phyloP scores from a whole-genome alignment of 257 asterid species.

The Ilex asprella region DNA sequence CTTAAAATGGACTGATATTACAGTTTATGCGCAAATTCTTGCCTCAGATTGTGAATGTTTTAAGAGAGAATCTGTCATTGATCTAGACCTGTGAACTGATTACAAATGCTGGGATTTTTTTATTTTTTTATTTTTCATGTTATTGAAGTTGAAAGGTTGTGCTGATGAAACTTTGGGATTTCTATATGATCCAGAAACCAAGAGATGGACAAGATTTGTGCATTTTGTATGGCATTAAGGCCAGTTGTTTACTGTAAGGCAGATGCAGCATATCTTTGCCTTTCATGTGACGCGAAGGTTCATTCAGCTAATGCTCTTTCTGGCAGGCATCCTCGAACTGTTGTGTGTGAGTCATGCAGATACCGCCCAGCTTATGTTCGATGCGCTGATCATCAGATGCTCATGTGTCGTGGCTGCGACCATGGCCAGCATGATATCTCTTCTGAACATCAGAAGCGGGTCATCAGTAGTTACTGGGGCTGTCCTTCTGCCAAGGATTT shows the following conservation, averaged over 20 bases:
- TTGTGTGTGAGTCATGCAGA: conserved; percentile 59
- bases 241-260: conserved; percentile 76
- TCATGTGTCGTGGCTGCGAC: conserved; percentile 73
- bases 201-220: conserved; percentile 64
- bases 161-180: conserved; percentile 11
- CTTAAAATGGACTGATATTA: too few species aligned
- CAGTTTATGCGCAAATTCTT: background rate
- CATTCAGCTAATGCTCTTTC: conserved; percentile 91
- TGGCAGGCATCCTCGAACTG: conserved; percentile 62
- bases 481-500: conserved; percentile 79
- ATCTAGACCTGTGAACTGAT: background rate
- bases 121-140: too few species aligned
- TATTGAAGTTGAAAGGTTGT: background rate
- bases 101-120: too few species aligned
- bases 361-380: conserved; percentile 37
- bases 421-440: conserved; percentile 27
- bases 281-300: conserved; percentile 74
- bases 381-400: conserved; percentile 47
- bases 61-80: conserved; percentile 1
- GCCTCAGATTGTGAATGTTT: background rate
- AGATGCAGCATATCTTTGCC: conserved; percentile 88
- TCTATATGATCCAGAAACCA: background rate
- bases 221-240: conserved; percentile 51
- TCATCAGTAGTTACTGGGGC: conserved; percentile 48
- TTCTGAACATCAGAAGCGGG: conserved; percentile 40